Base-by-base conservation (phyloP, 768 basidiomycete genomes). In the Naganishia vishniacii region DNA sequence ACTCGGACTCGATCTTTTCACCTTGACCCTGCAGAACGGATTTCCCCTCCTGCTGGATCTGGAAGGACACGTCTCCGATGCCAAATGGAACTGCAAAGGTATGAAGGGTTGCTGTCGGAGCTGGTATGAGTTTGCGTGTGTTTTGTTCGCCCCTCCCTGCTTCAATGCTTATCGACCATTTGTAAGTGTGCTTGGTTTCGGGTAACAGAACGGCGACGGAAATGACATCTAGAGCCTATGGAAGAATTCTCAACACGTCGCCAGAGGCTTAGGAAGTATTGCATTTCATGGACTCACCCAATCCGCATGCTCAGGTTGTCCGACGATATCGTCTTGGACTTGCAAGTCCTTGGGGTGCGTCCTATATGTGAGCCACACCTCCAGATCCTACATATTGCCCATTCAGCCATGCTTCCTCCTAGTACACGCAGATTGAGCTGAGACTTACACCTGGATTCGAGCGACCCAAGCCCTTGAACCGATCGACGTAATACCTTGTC, bases 191-290 rank as follows among this genome's bases (percentile, higher is more conserved):
- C 51, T 25, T 44, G 18, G 5, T 47, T 23, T 58, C 28, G n/a
- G 67, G 53, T 46, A 72, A 29, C 13, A 29, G 51, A 58, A 75
- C 62, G 25, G 73, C 47, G 41, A 76, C 61, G 20, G 72, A 71
- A 56, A 78, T 68, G 11, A 76, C 67, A 56, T 78, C 77, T 67
- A 72, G 68, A 3, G 76, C 74, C 76, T 77, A 45, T 20, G n/a
- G 31, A 12, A 20, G 15, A 9, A 32, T 5, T n/a, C n/a, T n/a
- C n/a, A n/a, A n/a, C n/a, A n/a, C n/a, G n/a, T n/a, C n/a, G n/a
- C n/a, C n/a, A n/a, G n/a, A n/a, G n/a, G n/a, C n/a, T n/a, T n/a
- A n/a, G n/a, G n/a, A n/a, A n/a, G n/a, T n/a, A n/a, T n/a, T n/a
- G 40, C 18, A 20, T 20, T 9, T 26, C 37, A 47, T 0, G 7